Base-by-base conservation (phyloP, 768 basidiomycete species). In the Agaricus bisporus region DNA sequence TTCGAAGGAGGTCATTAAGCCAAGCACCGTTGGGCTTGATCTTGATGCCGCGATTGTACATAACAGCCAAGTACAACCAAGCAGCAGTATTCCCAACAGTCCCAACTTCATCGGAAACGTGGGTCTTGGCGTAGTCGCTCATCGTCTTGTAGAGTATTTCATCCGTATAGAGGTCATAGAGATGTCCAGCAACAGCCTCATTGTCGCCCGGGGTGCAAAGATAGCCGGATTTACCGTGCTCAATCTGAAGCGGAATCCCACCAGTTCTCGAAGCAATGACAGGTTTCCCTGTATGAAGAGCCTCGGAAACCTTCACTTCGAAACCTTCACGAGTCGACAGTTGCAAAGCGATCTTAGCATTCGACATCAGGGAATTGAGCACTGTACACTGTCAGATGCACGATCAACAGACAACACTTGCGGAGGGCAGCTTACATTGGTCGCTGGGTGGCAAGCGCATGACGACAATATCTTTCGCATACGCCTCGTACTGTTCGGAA, bases 231-330 rank as follows among this genome's bases (percentile, higher is more conserved):
- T 91, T 85, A 50, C 91, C 93, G 59, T 97, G 72, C 60, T 82
- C 81, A 59, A 97, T 80, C 65, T 98, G 95, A 44, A 97, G 82
- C 39, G 95, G 95, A 64, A 98, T 95, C 60, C 94, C 94, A 55
- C 95, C 95, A 4, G 95, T 95, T 54, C 76, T 77, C 48, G 77
- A 85, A 7, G 90, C 90, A 61, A 98, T 80, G 63, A 95, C 77
- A 29, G 93, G 93, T 58, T 88, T 88, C 56, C 88, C 88, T 28
- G 91, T 83, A 68, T 95, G 90, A 49, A 98, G 76, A n/a, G 90
- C 91, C 71, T 95, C 91, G 44, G 91, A 93, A 47, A 95, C 93
- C 69, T 98, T 98, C 70, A 98, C 91, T 65, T 98, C 95, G 71
- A 97, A 98, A 26, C 95, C 95, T 72, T 98, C 95, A 54, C 93